A percentile compares a stretch with the other conserved stretches of the same genome.
Conservation (phyloP, 352 stramenopile species). For the Phytopythium sindhum region DNA sequence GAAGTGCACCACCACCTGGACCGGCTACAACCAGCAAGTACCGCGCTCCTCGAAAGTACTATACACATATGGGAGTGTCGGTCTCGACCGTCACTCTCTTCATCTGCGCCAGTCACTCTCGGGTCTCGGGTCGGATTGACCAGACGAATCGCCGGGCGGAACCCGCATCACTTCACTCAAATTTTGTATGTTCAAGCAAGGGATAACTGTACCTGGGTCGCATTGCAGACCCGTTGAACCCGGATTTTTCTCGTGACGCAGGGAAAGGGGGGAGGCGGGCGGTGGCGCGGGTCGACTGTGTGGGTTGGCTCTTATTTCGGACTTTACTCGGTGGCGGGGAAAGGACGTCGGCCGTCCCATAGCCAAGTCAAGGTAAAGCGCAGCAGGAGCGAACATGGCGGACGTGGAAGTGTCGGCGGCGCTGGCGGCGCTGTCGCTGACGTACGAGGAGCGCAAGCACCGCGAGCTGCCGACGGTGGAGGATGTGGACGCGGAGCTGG, state of each 20-base stretch:
- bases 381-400: conserved; percentile 27
- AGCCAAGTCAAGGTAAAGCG: background rate
- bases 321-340: background rate
- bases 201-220: background rate
- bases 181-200: background rate
- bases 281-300: background rate
- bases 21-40: background rate
- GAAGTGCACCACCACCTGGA: background rate
- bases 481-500: conserved; percentile 58
- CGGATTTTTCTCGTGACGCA: background rate
- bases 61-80: background rate
- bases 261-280: background rate
- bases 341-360: background rate
- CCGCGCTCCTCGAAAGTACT: background rate
- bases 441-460: conserved; percentile 53
- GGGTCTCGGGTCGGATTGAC: background rate
- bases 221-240: background rate
- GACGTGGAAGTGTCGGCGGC: conserved; percentile 56
- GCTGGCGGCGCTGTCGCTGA: conserved; percentile 58
- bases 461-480: conserved; percentile 64
- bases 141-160: too few relatives aligned
- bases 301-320: background rate
- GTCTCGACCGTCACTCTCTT: background rate
- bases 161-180: background rate
- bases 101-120: background rate